Conservation (phyloP, 108 stramenopile genomes). For the Phaeodactylum tricornutum region DNA sequence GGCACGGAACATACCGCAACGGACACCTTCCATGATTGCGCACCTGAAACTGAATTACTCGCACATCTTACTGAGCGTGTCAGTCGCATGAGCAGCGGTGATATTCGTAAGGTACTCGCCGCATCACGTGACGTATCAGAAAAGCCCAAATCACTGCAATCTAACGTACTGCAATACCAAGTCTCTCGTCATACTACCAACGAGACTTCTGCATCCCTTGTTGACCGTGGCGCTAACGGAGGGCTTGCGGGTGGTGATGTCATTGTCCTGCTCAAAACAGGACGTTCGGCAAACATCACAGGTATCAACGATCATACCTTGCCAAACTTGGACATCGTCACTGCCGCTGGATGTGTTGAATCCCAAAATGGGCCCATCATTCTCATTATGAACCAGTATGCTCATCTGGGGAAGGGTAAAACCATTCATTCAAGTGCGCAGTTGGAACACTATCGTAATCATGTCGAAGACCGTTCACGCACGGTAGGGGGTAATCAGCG, state of each 20-base stretch:
- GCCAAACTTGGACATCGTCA: slow-evolving; percentile 7
- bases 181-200: no score
- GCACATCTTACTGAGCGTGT: no score
- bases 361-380: slow-evolving; percentile 12
- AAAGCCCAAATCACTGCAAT: no score
- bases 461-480: slow-evolving; percentile 12
- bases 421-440: slow-evolving; percentile 24
- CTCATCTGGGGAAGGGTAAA: slow-evolving; percentile 4
- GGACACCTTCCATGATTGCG: no score
- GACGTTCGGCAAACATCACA: slow-evolving; percentile 8
- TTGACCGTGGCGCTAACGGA: slow-evolving; percentile 34
- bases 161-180: no score
- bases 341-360: slow-evolving; percentile 10
- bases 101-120: no score
- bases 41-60: no score
- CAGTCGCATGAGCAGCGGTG: no score
- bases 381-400: slow-evolving; percentile 23
- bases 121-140: no score
- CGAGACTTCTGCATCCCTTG: no score
- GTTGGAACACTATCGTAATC: slow-evolving; percentile 6
- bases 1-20: no score
- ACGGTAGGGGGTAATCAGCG: slow-evolving; percentile 10
- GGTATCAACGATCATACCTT: slow-evolving; percentile 25
- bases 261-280: slow-evolving; percentile 2
- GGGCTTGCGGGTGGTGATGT: slow-evolving; percentile 15